Base-by-base conservation (phyloP, 345 rosid species). In the Toxicodendron radicans region DNA sequence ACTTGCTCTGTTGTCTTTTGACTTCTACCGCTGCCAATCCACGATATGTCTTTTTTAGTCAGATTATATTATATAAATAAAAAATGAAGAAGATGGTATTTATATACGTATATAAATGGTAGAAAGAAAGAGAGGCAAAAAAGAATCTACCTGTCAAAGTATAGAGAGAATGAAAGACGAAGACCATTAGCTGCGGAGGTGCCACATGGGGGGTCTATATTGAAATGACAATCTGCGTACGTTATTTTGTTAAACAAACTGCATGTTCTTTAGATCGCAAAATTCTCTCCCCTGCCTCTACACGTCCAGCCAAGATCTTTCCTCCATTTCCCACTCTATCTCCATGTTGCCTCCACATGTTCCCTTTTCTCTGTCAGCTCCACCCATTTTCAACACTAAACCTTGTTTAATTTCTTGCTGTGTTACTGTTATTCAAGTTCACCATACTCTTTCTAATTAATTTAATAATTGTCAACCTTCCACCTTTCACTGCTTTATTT, bases 1-100 rank as follows among this genome's bases (percentile, higher is more conserved):
- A 23, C 64, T 58, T 23, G 73, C 54, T 70, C 21, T 7, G 54
- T 5, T 70, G 56, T 23, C 24, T 3, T 43, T 58, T 58, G 72
- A 32, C 72, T 52, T 38, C 24, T 18, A 33, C 30, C 48, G 27
- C 13, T 66, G 14, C 21, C 30, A 66, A 49, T 48, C 38, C 21
- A 30, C 70, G 23, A 2, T 8, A 24, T 14, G 20, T 30, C 41
- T 27, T 51, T n/a, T n/a, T n/a, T n/a, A n/a, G n/a, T n/a, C n/a
- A n/a, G n/a, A n/a, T n/a, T n/a, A n/a, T n/a, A n/a, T n/a, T n/a
- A n/a, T n/a, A n/a, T n/a, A n/a, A n/a, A n/a, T n/a, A n/a, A n/a
- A n/a, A n/a, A n/a, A n/a, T n/a, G n/a, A n/a, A n/a, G n/a, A n/a
- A n/a, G n/a, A n/a, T n/a, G n/a, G 43, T 38, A 38, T 38, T 38